Evolutionary conservation across 768 basidiomycete genomes (phyloP), one percentile per base, ranked within the genome.

Genomic region (Lactarius tabidus): DNA sequence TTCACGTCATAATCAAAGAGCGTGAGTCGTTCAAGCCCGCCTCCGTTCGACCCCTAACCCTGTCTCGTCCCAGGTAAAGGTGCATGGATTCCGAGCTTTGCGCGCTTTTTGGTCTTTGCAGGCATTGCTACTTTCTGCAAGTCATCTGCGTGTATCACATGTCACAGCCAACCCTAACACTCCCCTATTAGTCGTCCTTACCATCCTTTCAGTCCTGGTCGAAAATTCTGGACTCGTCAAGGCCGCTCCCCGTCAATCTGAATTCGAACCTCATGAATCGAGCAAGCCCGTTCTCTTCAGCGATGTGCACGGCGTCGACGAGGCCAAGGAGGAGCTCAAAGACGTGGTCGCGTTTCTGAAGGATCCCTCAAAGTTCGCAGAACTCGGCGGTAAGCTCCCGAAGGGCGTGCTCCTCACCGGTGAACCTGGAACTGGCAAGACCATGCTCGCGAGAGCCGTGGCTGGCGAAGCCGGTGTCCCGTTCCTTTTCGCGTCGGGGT

Each of bases 381-480:
- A 88, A 31, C 84, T 99, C 1, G 97, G 97, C 52, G 97, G 97
- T 15, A 94, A 91, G 75, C 80, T 98, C 10, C 93, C 95, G 1
- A 96, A 97, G 75, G 97, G 97, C 68, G 87, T 98, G 54, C 79
- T 98, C 15, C 84, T 92, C 39, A 92, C 91, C n/a, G 93, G 93
- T 28, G 87, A 89, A 28, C 93, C 93, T 35, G 93, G 96, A 68
- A 98, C 97, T 18, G 97, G 97, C 74, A 99, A 99, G 80, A 99
- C 97, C 2, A 85, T 98, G 84, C 81, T 99, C n/a, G 97, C 97
- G 6, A 82, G 96, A 65, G 97, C 97, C 10, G 89, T 98, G 7
- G 97, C 97, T 3, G 97, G 97, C 55, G 97, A 99, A 79, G 97
- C 97, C 18, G 95, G 90, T 18, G 97, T 99, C 48, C 94, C 95